Evolutionary conservation across 169 alveolate genomes (phyloP).

Genomic region (Plasmodium cynomolgi): DNA sequence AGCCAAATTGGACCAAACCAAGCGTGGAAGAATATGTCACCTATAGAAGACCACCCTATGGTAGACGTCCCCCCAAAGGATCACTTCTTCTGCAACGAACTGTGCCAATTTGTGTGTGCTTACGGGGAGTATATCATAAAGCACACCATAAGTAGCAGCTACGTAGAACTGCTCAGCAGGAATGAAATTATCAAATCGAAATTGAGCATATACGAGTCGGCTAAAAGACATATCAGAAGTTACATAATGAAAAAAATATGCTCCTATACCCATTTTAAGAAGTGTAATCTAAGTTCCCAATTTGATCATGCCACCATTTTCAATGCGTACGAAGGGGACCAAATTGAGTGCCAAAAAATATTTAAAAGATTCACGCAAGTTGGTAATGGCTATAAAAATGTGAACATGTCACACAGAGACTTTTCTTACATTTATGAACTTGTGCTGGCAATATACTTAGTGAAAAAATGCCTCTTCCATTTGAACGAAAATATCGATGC

Average conservation of each 20-base stretch:
- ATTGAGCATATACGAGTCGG: conserved; percentile 45
- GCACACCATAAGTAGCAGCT: conserved; percentile 46
- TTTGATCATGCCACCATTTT: not conserved
- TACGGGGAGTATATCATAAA: conserved; percentile 63
- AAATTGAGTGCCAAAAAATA: conserved; percentile 1
- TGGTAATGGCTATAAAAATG: conserved; percentile 68
- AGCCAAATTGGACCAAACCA: not conserved
- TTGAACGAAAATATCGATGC: conserved; percentile 53
- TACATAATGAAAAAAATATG: conserved; percentile 13
- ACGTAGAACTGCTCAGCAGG: conserved; percentile 13
- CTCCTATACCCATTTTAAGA: not conserved
- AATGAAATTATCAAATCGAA: not conserved
- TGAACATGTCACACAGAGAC: conserved; percentile 33
- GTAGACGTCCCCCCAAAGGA: not conserved
- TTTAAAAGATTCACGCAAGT: conserved; percentile 40
- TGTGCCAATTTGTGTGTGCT: conserved; percentile 26
- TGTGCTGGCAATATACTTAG: conserved; percentile 27
- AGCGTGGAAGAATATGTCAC: not conserved
- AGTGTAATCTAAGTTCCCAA: not conserved
- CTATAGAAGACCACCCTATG: not conserved
- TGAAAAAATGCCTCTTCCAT: conserved; percentile 30
- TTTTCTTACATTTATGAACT: conserved; percentile 66
- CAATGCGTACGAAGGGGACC: conserved; percentile 10
- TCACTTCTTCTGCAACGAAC: conserved; percentile 45
- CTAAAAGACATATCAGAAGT: conserved; percentile 16